Evolutionary conservation across 2,329 filamentous ascomycete species (phyloP), one percentile per base, ranked within the genome.

Genomic region (Trichoderma arundinaceum): DNA sequence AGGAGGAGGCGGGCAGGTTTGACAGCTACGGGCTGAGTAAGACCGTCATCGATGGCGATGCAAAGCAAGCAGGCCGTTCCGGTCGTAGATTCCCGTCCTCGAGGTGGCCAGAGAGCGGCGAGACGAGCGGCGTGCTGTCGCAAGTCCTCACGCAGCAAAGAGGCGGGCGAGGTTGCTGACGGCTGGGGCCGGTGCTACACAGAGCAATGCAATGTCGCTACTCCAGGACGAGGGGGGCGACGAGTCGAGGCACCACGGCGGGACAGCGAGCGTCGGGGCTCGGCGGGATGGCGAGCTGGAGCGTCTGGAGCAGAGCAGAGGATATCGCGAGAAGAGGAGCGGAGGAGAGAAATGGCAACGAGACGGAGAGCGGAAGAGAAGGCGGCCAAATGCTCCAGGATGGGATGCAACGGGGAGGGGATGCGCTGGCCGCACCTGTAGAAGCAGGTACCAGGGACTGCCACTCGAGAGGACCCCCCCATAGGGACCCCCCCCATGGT

Each of bases 391-490:
- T 48, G 60, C 46, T 41, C 33, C 46, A 61, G 44, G 33, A 52
- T 51, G 32, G 39, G 53, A 43, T 57, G 53, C n/a, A 57, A 60
- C 57, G 57, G 46, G 57, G 58, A 52, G 58, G 58, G 58, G 58
- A 62, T 38, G 35, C 10, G 62, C 53, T 63, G 60, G 60, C 60
- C 41, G 46, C 22, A 19, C 48, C 33, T 46, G 56, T 51, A 52
- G 53, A 61, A 66, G 64, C 64, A 66, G 64, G 64, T 66, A 66
- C 64, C 63, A 65, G 62, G 63, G 53, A 52, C 54, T 58, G 54
- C 59, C 59, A 43, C 43, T 22, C 53, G 17, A 12, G 35, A 54
- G 52, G 38, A 54, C 35, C 52, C 52, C 28, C 54, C 43, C 43
- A 35, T 33, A 58, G 54, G 22, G 54, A 17, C 49, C 49, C 49